Evolutionary conservation across 306 rosid species (phyloP).

Genomic region (Prunus armeniaca): DNA sequence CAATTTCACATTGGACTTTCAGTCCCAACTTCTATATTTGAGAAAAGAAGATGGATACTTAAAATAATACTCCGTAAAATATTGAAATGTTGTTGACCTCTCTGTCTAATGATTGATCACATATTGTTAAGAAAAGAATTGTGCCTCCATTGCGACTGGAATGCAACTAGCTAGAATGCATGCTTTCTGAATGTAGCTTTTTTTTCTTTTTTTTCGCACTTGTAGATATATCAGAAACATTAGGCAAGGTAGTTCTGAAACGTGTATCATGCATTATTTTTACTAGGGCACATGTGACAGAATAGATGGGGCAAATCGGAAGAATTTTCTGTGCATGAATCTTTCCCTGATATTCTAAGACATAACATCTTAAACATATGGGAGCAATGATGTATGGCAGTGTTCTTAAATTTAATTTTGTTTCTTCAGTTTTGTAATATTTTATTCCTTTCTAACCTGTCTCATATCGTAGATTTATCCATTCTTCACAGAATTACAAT

Average conservation of each 20-base stretch:
- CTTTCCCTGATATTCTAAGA: not conserved
- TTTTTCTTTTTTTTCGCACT: not conserved
- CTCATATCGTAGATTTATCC: constrained; percentile 92
- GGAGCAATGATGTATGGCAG: constrained; percentile 7
- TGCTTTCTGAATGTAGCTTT: not conserved
- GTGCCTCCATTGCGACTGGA: not conserved
- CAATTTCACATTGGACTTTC: not conserved
- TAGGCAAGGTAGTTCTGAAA: not conserved
- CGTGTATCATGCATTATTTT: not conserved
- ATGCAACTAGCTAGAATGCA: not conserved
- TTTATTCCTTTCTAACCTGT: constrained; percentile 61
- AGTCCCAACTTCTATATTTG: not conserved
- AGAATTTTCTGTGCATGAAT: not conserved
- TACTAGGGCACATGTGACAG: not conserved
- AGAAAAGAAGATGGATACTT: not conserved
- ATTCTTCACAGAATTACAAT: constrained; percentile 96
- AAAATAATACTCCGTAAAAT: not conserved
- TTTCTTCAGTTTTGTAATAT: constrained; percentile 35
- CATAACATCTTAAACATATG: not conserved
- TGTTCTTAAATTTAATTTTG: constrained; percentile 22
- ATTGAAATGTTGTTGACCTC: not conserved
- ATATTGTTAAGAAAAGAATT: not conserved
- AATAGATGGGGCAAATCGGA: not conserved
- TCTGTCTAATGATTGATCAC: not conserved
- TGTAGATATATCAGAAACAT: not conserved